Conservation (phyloP, 148 eudicot species). For the Rhododendron kiyosumense region DNA sequence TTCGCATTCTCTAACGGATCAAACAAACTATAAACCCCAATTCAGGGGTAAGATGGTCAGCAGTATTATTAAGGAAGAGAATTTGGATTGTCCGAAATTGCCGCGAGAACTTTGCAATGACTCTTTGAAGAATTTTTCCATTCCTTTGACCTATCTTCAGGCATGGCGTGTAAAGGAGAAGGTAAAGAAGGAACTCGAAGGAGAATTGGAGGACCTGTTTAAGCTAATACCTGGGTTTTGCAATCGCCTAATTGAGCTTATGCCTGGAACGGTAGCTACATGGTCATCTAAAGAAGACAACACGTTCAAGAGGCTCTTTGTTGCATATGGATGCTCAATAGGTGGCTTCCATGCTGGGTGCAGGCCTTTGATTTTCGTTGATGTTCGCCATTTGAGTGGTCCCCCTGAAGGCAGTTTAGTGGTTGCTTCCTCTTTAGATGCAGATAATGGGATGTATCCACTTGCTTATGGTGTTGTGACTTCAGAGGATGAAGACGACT, state of each 20-base stretch:
- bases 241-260: not conserved
- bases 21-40: slow-evolving; percentile 4
- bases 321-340: slow-evolving; percentile 6
- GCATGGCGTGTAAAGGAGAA: slow-evolving; percentile 12
- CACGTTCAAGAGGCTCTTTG: slow-evolving; percentile 6
- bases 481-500: not conserved
- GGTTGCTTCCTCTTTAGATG: slow-evolving; percentile 7
- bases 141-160: slow-evolving; percentile 8
- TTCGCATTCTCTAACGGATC: not conserved
- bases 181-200: slow-evolving; percentile 1
- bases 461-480: slow-evolving; percentile 9
- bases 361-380: slow-evolving; percentile 8
- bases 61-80: slow-evolving; percentile 1
- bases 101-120: slow-evolving; percentile 9
- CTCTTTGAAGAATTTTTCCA: slow-evolving; percentile 6
- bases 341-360: slow-evolving; percentile 11
- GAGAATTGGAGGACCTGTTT: not conserved
- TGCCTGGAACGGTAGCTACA: slow-evolving; percentile 7
- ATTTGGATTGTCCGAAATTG: slow-evolving; percentile 2
- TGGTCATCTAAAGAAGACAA: slow-evolving; percentile 10
- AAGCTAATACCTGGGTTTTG: slow-evolving; percentile 6
- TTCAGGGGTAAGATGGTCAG: slow-evolving; percentile 5
- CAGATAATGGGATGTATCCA: slow-evolving; percentile 10
- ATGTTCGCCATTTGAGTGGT: slow-evolving; percentile 4
- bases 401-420: not conserved